Conservation (phyloP, 1,284 basidiomycete species). For the Takashimella tepidaria region DNA sequence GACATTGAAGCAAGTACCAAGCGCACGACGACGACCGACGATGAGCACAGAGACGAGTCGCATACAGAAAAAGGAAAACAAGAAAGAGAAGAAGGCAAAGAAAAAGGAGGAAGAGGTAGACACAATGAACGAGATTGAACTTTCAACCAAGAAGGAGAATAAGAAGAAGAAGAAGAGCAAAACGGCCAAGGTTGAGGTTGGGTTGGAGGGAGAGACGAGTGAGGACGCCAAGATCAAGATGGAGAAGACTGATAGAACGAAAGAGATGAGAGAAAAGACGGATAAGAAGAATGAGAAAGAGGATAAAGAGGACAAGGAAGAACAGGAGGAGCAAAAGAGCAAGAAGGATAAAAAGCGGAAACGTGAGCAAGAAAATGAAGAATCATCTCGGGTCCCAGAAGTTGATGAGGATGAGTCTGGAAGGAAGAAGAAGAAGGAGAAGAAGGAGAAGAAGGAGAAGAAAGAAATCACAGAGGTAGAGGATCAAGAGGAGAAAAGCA, state of each 20-base stretch:
- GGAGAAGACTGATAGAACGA: constrained; percentile 12
- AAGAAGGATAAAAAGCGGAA: constrained; percentile 12
- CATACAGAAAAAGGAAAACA: constrained; percentile 10
- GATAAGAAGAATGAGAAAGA: constrained; percentile 15
- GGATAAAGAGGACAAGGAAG: constrained; percentile 7
- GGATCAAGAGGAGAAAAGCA: background rate
- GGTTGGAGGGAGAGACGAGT: background rate
- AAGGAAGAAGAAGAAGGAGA: background rate
- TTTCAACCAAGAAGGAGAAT: constrained; percentile 11
- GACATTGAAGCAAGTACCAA: no score
- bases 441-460: constrained; percentile 7
- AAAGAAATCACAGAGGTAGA: background rate
- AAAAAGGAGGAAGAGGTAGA: constrained; percentile 9
- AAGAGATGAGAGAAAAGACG: constrained; percentile 12
- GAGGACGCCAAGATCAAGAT: constrained; percentile 7
- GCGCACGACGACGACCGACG: no score
- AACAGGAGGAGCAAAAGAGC: background rate
- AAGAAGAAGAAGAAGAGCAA: constrained; percentile 7
- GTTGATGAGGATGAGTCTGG: background rate
- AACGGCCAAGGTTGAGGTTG: background rate
- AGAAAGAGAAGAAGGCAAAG: constrained; percentile 15
- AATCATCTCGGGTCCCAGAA: no score
- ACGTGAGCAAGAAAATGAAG: constrained; percentile 2
- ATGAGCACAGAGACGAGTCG: constrained; percentile 12
- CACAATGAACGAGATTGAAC: constrained; percentile 8